Conservation (phyloP, 108 stramenopile genomes). For the Cyclostephanos tholiformis region DNA sequence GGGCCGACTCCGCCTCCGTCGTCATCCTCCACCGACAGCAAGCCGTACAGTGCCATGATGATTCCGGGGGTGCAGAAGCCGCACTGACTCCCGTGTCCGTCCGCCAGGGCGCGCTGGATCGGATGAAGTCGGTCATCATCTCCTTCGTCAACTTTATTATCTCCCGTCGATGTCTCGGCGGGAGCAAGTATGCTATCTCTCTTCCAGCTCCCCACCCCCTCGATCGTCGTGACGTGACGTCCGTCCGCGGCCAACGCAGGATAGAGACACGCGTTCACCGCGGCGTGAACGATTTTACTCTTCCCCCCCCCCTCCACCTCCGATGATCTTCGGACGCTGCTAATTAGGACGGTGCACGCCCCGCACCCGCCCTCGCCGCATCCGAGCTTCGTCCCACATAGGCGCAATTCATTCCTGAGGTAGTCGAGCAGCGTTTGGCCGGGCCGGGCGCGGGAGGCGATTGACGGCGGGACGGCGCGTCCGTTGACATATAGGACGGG, state of each 20-base stretch:
- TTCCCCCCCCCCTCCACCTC: constrained; percentile 1
- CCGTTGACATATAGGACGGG: constrained; percentile 86
- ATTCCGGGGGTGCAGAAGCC: constrained; percentile 98
- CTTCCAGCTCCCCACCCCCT: constrained; percentile 77
- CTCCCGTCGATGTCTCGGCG: no score
- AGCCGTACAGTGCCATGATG: constrained; percentile 88
- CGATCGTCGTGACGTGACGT: constrained; percentile 90
- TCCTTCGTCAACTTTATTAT: not conserved
- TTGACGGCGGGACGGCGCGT: constrained; percentile 43
- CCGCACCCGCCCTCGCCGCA: constrained; percentile 94
- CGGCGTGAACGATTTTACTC: constrained; percentile 46
- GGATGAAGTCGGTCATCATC: constrained; percentile 84
- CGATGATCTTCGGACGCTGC: no score
- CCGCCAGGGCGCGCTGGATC: constrained; percentile 90
- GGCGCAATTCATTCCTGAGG: constrained; percentile 55
- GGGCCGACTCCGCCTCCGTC: not conserved
- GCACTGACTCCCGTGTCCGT: constrained; percentile 95
- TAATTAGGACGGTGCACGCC: constrained; percentile 89
- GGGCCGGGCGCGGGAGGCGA: constrained; percentile 61
- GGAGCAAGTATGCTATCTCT: no score
- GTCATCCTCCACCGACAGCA: constrained; percentile 54
- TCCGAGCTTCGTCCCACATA: constrained; percentile 80
- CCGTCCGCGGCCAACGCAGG: constrained; percentile 89
- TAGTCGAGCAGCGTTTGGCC: constrained; percentile 80
- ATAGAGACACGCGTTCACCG: constrained; percentile 93